Evolutionary conservation across 2,329 filamentous ascomycete species (phyloP), one percentile per base, ranked within the genome.

Genomic region (Cryphonectria japonica): DNA sequence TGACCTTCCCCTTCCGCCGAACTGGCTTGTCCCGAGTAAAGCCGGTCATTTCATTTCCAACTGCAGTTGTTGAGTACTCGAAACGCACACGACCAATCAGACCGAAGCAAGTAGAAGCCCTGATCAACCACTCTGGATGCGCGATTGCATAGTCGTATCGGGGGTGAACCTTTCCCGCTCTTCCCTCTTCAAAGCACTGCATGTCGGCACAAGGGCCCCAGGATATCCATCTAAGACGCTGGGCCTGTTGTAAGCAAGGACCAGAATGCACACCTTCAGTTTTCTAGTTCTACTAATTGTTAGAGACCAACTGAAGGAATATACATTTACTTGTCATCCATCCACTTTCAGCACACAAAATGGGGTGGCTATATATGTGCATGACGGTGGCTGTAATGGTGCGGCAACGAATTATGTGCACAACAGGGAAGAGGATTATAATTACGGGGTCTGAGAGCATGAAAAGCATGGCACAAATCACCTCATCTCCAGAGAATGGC

Each of bases 1-100:
- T 59, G 54, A 59, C 54, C 54, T 59, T 59, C 54, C 54, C 54
- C 14, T 59, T 59, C 54, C 29, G 54, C 54, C 29, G 4, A 34
- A 32, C 29, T 19, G 29, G 26, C 26, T 59, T 34, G 54, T 32
- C 54, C 32, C 46, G 54, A 32, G 26, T 59, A 13, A 59, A 29
- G 26, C 19, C 29, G 54, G 26, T 32, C 34, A n/a, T 32, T 59
- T 2, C 5, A 19, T 32, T 29, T 59, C 29, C 29, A 32, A 34
- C 26, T 32, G 26, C 13, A 59, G 46, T 7, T 34, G 54, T 59
- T 7, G 54, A 19, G 13, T 13, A 29, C 54, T n/a, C 13, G 14
- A 59, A 34, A 32, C n/a, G 13, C 26, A 32, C 14, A 32, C 8
- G 54, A 34, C 13, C 54, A 29, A 59, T 57, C 22, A 57, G 5